Evolutionary conservation across 768 basidiomycete genomes (phyloP), one percentile per base, ranked within the genome.

Genomic region (Phanerochaete carnosa): DNA sequence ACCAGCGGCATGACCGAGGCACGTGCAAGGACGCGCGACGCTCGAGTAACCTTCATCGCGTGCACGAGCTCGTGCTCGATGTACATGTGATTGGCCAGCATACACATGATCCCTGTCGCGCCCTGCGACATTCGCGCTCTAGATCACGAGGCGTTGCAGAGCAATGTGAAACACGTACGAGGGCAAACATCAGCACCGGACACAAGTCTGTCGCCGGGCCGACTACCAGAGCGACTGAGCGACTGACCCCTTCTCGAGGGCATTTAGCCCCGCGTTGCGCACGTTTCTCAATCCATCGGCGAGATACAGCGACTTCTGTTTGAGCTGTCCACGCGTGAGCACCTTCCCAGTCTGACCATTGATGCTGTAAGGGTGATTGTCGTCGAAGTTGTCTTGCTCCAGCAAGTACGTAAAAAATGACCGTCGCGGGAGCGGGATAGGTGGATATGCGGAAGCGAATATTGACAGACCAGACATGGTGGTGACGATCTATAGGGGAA

Each of bases 51-150:
- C 12, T 63, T 73, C 59, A 89, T 86, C 69, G 95, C 94, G 70
- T 84, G 84, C 0, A 76, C 79, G 0, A 95, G 80, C 68, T 95
- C 94, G 8, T 73, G 68, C 3, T 84, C 71, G 2, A 84, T 88
- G 66, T 90, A 94, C 0, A 79, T 78, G 58, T 80, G 84, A 68
- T 92, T 94, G 13, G 89, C 88, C 13, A 89, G 82, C 0, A 90
- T 89, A 47, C 82, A 80, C 46, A 81, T 73, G n/a, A 90, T 67
- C 3, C 89, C 90, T 0, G 87, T 88, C 0, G 92, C 88, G 45
- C 26, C 46, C 57, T 59, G 19, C 22, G 45, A 19, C 19, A 7
- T 46, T 7, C 45, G 16, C 19, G 45, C 45, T 19, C 16, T 8
- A 19, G n/a, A n/a, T n/a, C n/a, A 39, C 9, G 37, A 39, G 19